phyloP scores from a whole-genome alignment of 495 filamentous ascomycete species.

The Neurospora africana region DNA sequence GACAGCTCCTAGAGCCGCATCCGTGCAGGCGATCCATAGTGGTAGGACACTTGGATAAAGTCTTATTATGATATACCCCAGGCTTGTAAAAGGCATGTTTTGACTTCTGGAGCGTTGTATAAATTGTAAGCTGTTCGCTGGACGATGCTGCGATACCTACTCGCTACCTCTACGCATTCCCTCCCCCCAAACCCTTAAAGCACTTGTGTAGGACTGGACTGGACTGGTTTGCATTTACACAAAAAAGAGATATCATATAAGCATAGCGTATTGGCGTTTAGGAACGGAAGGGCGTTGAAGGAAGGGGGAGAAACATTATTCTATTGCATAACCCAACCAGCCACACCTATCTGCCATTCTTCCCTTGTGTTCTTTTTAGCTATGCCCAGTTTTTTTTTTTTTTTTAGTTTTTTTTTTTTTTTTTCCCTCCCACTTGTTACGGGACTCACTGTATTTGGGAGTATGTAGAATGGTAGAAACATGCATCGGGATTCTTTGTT shows the following conservation, averaged over 20 bases:
- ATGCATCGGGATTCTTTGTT: neutral
- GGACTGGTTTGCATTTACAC: slow-evolving; percentile 5
- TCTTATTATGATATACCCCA: slow-evolving; percentile 16
- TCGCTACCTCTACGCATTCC: slow-evolving; percentile 2
- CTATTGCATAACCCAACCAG: neutral
- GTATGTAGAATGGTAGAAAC: neutral
- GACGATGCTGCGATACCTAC: slow-evolving; percentile 9
- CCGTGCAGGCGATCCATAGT: slow-evolving; percentile 40
- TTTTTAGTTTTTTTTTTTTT: too few species aligned
- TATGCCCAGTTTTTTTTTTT: neutral
- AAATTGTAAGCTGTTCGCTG: slow-evolving; percentile 10
- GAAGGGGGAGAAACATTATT: neutral
- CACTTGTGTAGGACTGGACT: neutral
- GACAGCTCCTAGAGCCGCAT: slow-evolving; percentile 33
- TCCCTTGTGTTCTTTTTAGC: neutral
- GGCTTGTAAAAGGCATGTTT: slow-evolving; percentile 7
- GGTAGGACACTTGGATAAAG: slow-evolving; percentile 37
- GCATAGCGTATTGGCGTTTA: slow-evolving; percentile 20
- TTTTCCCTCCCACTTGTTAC: too few species aligned
- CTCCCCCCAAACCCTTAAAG: neutral
- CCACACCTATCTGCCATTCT: neutral
- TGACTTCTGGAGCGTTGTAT: neutral
- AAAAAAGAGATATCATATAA: slow-evolving; percentile 10
- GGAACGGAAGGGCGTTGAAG: neutral
- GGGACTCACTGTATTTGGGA: too few species aligned